These are phyloP conservation scores for Arachnomyces sp. DNA, from an alignment of 2,329 filamentous ascomycete species.

Conservation along the genomic window DNA sequence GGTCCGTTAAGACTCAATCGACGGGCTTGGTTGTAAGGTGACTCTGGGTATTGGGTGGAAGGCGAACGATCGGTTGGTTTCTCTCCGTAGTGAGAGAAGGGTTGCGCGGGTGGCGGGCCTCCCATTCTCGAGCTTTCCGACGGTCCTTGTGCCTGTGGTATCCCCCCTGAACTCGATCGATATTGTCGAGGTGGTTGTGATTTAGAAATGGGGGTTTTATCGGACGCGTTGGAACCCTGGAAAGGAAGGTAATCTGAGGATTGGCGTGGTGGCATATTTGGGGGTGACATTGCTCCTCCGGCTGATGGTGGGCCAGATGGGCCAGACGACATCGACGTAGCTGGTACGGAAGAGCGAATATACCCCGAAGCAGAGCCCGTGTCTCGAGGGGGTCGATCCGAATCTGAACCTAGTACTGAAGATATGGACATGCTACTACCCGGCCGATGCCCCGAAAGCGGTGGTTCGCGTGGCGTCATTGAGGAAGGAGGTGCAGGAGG, in stretches of 20 bases:
- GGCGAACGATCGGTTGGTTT: slow-evolving; percentile 29
- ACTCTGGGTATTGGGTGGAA: slow-evolving; percentile 26
- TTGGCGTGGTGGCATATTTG: slow-evolving; percentile 31
- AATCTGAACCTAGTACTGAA: slow-evolving; percentile 56
- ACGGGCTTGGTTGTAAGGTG: slow-evolving; percentile 26
- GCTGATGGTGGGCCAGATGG: slow-evolving; percentile 26
- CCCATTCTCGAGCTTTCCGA: slow-evolving; percentile 27
- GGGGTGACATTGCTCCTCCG: slow-evolving; percentile 35
- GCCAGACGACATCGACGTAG: slow-evolving; percentile 17
- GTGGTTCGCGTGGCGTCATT: slow-evolving; percentile 46
- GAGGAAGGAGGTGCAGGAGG: slow-evolving; percentile 34
- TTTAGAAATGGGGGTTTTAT: slow-evolving; percentile 50
- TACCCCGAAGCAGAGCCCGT: slow-evolving; percentile 38
- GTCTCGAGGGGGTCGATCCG: slow-evolving; percentile 40
- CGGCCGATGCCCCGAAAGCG: slow-evolving; percentile 45
- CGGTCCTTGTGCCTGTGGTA: slow-evolving; percentile 14
- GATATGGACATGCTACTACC: slow-evolving; percentile 65
- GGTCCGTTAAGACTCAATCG: slow-evolving; percentile 38
- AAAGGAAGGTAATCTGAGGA: slow-evolving; percentile 54
- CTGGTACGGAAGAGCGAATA: slow-evolving; percentile 36
- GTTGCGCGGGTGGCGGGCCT: slow-evolving; percentile 21
- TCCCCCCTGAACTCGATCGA: slow-evolving; percentile 29
- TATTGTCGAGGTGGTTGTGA: slow-evolving; percentile 26
- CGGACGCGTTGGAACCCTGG: slow-evolving; percentile 64
- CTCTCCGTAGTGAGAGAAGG: slow-evolving; percentile 27